Percentiles rank a stretch among this genome's conserved stretches.
Conservation (phyloP, 495 filamentous ascomycete species). For the Trichoderma orchidacearum region DNA sequence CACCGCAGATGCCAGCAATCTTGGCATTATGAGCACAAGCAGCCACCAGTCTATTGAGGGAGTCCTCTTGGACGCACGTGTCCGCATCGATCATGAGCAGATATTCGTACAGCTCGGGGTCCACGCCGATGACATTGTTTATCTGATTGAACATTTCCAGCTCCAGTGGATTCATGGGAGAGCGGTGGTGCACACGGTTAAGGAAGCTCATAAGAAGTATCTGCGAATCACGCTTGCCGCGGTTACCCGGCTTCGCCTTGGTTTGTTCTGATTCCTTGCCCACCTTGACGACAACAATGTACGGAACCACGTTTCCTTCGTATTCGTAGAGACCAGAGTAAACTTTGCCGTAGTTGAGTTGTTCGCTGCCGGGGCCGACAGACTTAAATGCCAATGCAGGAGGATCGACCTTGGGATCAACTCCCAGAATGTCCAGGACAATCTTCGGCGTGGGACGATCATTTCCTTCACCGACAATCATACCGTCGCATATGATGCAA, state of each 20-base stretch:
- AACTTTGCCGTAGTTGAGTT: slow-evolving; percentile 96
- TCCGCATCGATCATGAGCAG: slow-evolving; percentile 96
- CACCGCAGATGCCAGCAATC: slow-evolving; percentile 94
- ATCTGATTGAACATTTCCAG: slow-evolving; percentile 98
- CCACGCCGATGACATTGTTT: slow-evolving; percentile 97
- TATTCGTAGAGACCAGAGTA: slow-evolving; percentile 97
- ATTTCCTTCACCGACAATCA: slow-evolving; percentile 94
- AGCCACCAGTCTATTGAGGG: slow-evolving; percentile 82
- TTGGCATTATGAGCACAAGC: slow-evolving; percentile 88
- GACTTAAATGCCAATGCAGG: slow-evolving; percentile 86
- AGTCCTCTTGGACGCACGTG: slow-evolving; percentile 87
- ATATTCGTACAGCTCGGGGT: slow-evolving; percentile 95
- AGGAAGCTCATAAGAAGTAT: slow-evolving; percentile 77
- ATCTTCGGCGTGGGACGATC: slow-evolving; percentile 96
- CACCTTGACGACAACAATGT: slow-evolving; percentile 89
- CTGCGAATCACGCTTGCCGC: slow-evolving; percentile 96
- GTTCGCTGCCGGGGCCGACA: slow-evolving; percentile 77
- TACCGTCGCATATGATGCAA: slow-evolving; percentile 85
- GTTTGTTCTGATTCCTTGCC: slow-evolving; percentile 90
- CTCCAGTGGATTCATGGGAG: slow-evolving; percentile 88
- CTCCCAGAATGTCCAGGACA: slow-evolving; percentile 89
- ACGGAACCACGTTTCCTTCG: slow-evolving; percentile 94
- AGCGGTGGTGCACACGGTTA: slow-evolving; percentile 90
- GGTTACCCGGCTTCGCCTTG: slow-evolving; percentile 90
- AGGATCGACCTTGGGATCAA: slow-evolving; percentile 93